Percentiles rank a stretch among this genome's conserved stretches.
Conservation (phyloP, 192 early-diverging fungal species). For the Ambispora gerdemannii region DNA sequence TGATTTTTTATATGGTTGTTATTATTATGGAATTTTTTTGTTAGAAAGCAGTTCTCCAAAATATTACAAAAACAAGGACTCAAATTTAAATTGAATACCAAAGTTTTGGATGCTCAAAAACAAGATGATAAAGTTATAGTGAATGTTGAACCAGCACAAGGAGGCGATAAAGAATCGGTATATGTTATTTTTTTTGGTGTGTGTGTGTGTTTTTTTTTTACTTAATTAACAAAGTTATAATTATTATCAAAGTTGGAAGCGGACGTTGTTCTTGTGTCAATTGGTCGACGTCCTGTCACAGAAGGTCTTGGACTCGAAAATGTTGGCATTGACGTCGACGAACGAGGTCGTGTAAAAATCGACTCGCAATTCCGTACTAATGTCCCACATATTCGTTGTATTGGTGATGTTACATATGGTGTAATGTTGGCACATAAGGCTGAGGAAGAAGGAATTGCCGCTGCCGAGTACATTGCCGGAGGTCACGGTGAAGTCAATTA, state of each 20-base stretch:
- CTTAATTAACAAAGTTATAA: too few species aligned
- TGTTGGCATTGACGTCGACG: slow-evolving; percentile 85
- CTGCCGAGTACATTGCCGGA: slow-evolving; percentile 85
- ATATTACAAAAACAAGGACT: slow-evolving; percentile 92
- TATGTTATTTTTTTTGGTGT: background rate
- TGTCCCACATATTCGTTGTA: slow-evolving; percentile 84
- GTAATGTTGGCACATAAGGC: slow-evolving; percentile 99
- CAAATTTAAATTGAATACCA: slow-evolving; percentile 98
- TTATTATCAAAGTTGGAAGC: slow-evolving; percentile 63
- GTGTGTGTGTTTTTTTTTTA: too few species aligned
- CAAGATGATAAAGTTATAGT: slow-evolving; percentile 84
- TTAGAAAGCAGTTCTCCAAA: slow-evolving; percentile 86
- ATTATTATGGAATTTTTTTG: background rate
- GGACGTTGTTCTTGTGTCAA: slow-evolving; percentile 88
- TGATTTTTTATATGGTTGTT: background rate
- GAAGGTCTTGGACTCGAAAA: slow-evolving; percentile 89
- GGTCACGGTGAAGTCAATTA: slow-evolving; percentile 99
- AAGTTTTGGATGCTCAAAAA: slow-evolving; percentile 86
- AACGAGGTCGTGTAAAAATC: slow-evolving; percentile 81
- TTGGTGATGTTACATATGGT: slow-evolving; percentile 95
- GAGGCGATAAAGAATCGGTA: slow-evolving; percentile 74
- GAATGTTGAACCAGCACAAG: slow-evolving; percentile 86
- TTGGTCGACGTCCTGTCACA: slow-evolving; percentile 94
- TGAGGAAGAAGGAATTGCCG: slow-evolving; percentile 95
- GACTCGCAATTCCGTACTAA: slow-evolving; percentile 85